phyloP scores from a whole-genome alignment of 1,284 basidiomycete species.

The Vanrija sp. region DNA sequence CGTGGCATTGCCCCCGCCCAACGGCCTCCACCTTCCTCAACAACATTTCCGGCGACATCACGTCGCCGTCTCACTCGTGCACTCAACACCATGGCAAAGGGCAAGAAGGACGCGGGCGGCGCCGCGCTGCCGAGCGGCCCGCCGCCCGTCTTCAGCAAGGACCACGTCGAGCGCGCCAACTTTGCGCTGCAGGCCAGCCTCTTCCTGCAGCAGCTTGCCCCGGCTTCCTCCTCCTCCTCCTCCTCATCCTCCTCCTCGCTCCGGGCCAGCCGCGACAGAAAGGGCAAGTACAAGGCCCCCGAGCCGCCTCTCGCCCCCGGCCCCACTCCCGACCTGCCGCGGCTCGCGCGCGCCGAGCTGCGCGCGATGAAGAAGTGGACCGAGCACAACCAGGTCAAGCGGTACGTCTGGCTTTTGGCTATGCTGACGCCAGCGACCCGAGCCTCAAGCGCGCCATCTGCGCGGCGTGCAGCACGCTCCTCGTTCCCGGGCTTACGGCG shows the following conservation, averaged over 20 bases:
- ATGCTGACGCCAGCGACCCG: slow-evolving; percentile 33
- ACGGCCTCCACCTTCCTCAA: no score
- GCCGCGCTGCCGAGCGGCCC: not conserved
- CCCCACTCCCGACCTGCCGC: slow-evolving; percentile 6
- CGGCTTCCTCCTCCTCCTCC: not conserved
- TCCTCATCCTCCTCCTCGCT: not conserved
- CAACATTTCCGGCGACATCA: no score
- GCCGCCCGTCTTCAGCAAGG: slow-evolving; percentile 31
- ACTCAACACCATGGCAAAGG: slow-evolving; percentile 1
- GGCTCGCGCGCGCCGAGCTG: slow-evolving; percentile 30
- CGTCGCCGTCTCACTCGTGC: not conserved
- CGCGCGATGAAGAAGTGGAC: slow-evolving; percentile 29
- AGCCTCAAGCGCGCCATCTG: slow-evolving; percentile 36
- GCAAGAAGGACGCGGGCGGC: not conserved
- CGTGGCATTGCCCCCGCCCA: no score
- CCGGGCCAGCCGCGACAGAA: not conserved
- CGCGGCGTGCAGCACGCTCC: slow-evolving; percentile 31
- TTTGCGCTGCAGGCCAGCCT: slow-evolving; percentile 40
- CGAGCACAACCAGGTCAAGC: slow-evolving; percentile 41
- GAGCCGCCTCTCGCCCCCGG: not conserved
- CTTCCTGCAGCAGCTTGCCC: slow-evolving; percentile 31
- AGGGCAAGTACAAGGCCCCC: slow-evolving; percentile 4
- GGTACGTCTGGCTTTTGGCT: slow-evolving; percentile 20
- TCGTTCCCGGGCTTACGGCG: slow-evolving; percentile 39
- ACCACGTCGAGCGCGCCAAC: slow-evolving; percentile 42